Base-by-base conservation (phyloP, 2,329 filamentous ascomycete genomes). In the Parascedosporium putredinis region DNA sequence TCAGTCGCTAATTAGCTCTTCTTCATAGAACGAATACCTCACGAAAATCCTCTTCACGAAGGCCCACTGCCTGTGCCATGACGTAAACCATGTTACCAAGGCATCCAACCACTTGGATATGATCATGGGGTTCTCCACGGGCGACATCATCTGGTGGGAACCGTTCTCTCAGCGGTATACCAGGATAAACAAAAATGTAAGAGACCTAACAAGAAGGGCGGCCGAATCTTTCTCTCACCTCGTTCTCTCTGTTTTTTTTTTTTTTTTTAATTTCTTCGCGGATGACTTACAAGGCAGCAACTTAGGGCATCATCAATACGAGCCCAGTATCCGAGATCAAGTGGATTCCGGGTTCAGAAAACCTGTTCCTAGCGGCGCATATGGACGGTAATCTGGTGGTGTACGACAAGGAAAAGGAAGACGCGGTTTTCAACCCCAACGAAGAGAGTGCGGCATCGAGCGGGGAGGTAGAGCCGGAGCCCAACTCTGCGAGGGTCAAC, bases 81-180 rank as follows among this genome's bases (percentile, higher is more conserved):
- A 97, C 64, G 81, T 95, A 38, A 97, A 98, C 62, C 70, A 79
- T 40, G 62, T 86, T 50, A 96, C 90, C 9, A 95, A 91, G 66
- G 83, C 80, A 47, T 63, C 77, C 3, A 81, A 76, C 4, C 91
- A 97, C 61, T 75, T 98, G 38, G 93, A 98, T 62, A 74, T 98
- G 18, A 82, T 95, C 51, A 86, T 98, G 81, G 93, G 93, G 1
- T 97, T 95, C 60, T 96, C 91, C 5, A 94, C 90, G 0, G 89
- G 90, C 34, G 93, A 98, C 64, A 89, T 98, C 45, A 91, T 98
- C 54, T 98, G 93, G 93, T 97, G 93, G 73, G 93, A 98, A 66
- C 90, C 93, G 9, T 87, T 96, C 60, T 91, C 89, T 34, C 91
- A 97, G 60, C 89, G 94, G 62, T 98, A 98, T 65, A 87, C 88